Base-by-base conservation (phyloP, 1,284 basidiomycete species). In the Ceratobasidium sp. region DNA sequence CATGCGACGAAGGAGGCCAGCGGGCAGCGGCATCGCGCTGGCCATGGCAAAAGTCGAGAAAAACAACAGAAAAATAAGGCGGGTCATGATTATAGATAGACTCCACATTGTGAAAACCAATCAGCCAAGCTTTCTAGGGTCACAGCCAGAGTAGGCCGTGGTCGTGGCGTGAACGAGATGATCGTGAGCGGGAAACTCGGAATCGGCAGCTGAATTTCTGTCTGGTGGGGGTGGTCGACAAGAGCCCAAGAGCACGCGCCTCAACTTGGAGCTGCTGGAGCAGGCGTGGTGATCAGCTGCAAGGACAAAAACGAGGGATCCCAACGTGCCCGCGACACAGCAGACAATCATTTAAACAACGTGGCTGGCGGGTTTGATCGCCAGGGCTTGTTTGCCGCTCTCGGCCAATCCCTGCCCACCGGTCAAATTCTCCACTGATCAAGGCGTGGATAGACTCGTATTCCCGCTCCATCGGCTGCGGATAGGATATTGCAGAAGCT, bases 211-310 rank as follows among this genome's bases (percentile, higher is more conserved):
- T 58, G 57, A 50, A 40, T 38, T 65, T 54, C 45, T 25, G 47
- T 17, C 47, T 13, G 52, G 60, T 15, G 43, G 60, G n/a, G 29
- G 62, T 53, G 62, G 42, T 65, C 50, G 45, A 42, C 32, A 13
- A 50, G 50, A 65, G 62, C 38, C 35, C 62, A 65, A 42, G 60
- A 65, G 62, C 49, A 49, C 62, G 62, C 34, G 34, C n/a, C n/a
- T n/a, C n/a, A n/a, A 31, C 56, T 58, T 40, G 25, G 42, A 43
- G 47, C 42, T 20, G 27, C 56, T 25, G 56, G 56, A 32, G 27
- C 29, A 34, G 35, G 56, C 56, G 56, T 58, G 56, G 56, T 65
- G 62, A 65, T 65, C 62, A 25, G 47, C 47, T 52, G 50, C 50
- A 50, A 65, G 52, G 52, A 2, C 10, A 31, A 3, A 25, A 54